Percentiles rank a stretch among this genome's conserved stretches.
Evolutionary conservation across 2,329 filamentous ascomycete genomes (phyloP).

Genomic region (Phyllosticta capitalensis): DNA sequence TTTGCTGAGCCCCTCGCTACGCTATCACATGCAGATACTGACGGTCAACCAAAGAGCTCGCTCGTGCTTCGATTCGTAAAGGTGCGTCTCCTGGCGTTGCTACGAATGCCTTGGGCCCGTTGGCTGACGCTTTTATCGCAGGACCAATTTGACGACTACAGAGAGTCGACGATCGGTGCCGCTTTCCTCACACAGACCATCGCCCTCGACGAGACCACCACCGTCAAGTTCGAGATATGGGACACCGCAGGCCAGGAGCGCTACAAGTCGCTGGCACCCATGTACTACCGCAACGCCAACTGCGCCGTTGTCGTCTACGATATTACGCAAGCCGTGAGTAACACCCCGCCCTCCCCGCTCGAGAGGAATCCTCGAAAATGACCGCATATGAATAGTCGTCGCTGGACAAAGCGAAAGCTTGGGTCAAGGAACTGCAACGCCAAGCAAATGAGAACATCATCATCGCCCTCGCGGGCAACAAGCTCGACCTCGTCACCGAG

Average conservation of each 20-base stretch:
- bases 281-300: slow-evolving; percentile 99
- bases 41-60: slow-evolving; percentile 59
- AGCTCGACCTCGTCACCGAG: slow-evolving; percentile 89
- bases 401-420: slow-evolving; percentile 96
- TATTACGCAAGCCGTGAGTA: slow-evolving; percentile 91
- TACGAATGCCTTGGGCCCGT: background rate
- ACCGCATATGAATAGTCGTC: slow-evolving; percentile 55
- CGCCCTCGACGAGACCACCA: slow-evolving; percentile 93
- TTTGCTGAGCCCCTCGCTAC: slow-evolving; percentile 31
- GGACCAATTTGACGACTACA: slow-evolving; percentile 99
- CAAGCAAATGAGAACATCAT: slow-evolving; percentile 99
- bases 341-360: slow-evolving; percentile 1
- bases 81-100: slow-evolving; percentile 39
- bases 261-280: slow-evolving; percentile 96
- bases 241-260: slow-evolving; percentile 97
- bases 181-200: slow-evolving; percentile 99
- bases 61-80: slow-evolving; percentile 98
- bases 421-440: slow-evolving; percentile 97
- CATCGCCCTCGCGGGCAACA: slow-evolving; percentile 95
- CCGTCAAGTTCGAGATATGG: slow-evolving; percentile 99
- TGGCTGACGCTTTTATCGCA: slow-evolving; percentile 29
- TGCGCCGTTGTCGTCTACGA: slow-evolving; percentile 99
- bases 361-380: slow-evolving; percentile 10
- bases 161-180: slow-evolving; percentile 95
- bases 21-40: slow-evolving; percentile 17